Evolutionary conservation across 495 filamentous ascomycete genomes (phyloP).

Genomic region (Entonaema liquescens): DNA sequence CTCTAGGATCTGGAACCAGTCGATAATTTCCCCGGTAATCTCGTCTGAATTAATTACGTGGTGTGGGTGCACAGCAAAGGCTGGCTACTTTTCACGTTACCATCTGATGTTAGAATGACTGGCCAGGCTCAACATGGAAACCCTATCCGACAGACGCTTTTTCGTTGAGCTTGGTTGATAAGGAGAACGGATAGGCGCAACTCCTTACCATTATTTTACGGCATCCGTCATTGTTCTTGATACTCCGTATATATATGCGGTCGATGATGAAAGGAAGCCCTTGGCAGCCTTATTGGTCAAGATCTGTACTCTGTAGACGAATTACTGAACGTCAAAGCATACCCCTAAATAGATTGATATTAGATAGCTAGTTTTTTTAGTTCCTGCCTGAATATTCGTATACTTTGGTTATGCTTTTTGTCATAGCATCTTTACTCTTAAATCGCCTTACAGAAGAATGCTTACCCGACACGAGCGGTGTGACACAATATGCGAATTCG

Average conservation of each 20-base stretch:
- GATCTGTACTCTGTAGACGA: conserved; percentile 21
- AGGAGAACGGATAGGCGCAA: conserved; percentile 17
- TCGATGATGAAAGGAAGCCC: conserved; percentile 5
- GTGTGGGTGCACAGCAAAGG: conserved; percentile 37
- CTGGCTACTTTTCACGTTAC: conserved; percentile 26
- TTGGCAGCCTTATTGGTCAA: not conserved
- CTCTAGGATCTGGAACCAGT: conserved; percentile 34
- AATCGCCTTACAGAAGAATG: conserved; percentile 8
- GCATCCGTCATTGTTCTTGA: conserved; percentile 5
- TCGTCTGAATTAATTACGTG: conserved; percentile 37
- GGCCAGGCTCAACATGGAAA: conserved; percentile 34
- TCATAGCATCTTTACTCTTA: not conserved
- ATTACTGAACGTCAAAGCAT: conserved; percentile 16
- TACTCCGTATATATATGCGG: conserved; percentile 27
- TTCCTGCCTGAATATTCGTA: not conserved
- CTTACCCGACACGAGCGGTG: conserved; percentile 28
- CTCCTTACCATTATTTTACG: conserved; percentile 17
- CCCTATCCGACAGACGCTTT: conserved; percentile 34
- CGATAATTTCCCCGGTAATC: conserved; percentile 40
- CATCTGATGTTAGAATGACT: conserved; percentile 31
- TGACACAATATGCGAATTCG: conserved; percentile 31
- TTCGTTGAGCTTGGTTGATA: conserved; percentile 20
- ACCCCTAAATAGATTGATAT: conserved; percentile 2
- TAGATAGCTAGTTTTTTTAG: conserved; percentile 3
- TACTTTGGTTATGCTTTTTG: not conserved